Evolutionary conservation across 495 filamentous ascomycete genomes (phyloP).

Genomic region (Haplographium delicatum): DNA sequence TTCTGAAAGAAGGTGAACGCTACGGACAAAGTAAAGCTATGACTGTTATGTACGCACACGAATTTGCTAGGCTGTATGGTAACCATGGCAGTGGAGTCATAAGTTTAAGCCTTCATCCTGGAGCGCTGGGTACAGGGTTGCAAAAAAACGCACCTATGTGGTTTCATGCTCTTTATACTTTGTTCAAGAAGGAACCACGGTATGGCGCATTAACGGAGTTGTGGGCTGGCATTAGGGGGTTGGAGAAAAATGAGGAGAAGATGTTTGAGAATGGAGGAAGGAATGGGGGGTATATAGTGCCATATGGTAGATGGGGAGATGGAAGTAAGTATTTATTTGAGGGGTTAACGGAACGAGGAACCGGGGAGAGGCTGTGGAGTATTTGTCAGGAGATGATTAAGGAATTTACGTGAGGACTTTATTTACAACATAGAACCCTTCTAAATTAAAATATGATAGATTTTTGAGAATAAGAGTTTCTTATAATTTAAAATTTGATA

Average conservation of each 20-base stretch:
- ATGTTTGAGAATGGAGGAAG: constrained; percentile 6
- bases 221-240: constrained; percentile 30
- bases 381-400: constrained; percentile 1
- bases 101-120: constrained; percentile 26
- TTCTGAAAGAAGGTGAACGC: background rate
- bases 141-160: constrained; percentile 11
- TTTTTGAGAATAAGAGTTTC: too few species aligned
- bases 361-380: background rate
- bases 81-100: constrained; percentile 22
- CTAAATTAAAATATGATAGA: too few species aligned
- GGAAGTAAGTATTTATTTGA: constrained; percentile 5
- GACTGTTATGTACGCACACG: constrained; percentile 22
- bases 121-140: constrained; percentile 20
- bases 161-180: background rate
- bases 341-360: background rate
- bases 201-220: constrained; percentile 39
- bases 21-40: constrained; percentile 25
- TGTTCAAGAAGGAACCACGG: constrained; percentile 10
- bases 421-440: too few species aligned
- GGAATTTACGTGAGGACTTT: constrained; percentile 1
- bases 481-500: too few species aligned
- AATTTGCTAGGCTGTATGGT: constrained; percentile 17
- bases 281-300: constrained; percentile 7
- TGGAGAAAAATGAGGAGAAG: background rate
- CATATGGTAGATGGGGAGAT: background rate